Base-by-base conservation (phyloP, 306 rosid species). In the Cucumis melo region DNA sequence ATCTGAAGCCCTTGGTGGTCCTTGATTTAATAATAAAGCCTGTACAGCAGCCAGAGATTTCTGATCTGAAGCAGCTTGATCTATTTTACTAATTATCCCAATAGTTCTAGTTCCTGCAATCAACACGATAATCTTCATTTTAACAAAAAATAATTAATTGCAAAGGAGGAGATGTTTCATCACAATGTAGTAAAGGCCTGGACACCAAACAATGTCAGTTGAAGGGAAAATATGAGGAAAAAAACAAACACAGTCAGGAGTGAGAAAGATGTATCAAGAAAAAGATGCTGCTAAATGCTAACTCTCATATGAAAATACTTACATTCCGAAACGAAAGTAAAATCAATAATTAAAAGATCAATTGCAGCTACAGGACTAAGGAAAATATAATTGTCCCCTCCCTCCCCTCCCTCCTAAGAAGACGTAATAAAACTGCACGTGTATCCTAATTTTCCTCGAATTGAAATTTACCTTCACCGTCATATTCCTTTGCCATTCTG, bases 41-140 rank as follows among this genome's bases (percentile, higher is more conserved):
- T 89, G 99, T 60, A 94, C 99, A 21, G 97, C 99, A 81, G 97
- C 89, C 60, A 94, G 87, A 74, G 99, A 83, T 86, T 90, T 94
- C 81, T 84, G 95, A 79, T 94, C 99, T 4, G 88, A 62, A 61
- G 99, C 84, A 75, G 99, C 99, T 89, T 94, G 99, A 83, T 94
- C 98, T 78, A 94, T 87, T 87, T 94, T 94, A 82, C 96, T 91
- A 66, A 94, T 90, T 50, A 94, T 84, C 27, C 99, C 99, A 78
- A 94, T 81, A 15, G 95, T 94, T 82, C 99, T 88, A 46, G 96
- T 92, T 81, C 99, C 99, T 94, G 83, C 61, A 46, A 34, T 57
- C 39, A 80, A 84, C 61, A 44, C 48, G 76, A 39, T 53, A 76
- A 29, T 59, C 42, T 50, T 32, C 75, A 68, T 63, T 77, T 66